Percentiles rank a stretch among this genome's conserved stretches.
phyloP scores from a whole-genome alignment of 2,329 filamentous ascomycete genomes.

The Dactylellina leptospora region DNA sequence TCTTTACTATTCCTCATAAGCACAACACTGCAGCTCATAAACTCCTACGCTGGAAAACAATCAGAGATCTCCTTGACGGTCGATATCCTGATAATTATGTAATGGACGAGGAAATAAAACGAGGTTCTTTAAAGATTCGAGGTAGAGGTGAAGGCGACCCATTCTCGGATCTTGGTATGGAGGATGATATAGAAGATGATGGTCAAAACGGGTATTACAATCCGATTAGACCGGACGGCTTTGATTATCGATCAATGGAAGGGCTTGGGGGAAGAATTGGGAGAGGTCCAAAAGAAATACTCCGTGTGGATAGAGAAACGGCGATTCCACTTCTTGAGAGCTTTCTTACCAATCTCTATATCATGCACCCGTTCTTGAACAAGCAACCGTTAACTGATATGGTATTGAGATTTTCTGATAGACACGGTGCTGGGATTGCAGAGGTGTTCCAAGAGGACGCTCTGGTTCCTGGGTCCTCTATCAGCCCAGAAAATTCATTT shows the following conservation, averaged over 20 bases:
- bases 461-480: conserved; percentile 41
- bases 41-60: conserved; percentile 76
- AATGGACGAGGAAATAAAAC: conserved; percentile 75
- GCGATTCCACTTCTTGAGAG: conserved; percentile 65
- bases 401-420: conserved; percentile 65
- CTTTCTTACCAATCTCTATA: conserved; percentile 70
- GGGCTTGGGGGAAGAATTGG: conserved; percentile 53
- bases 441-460: conserved; percentile 49
- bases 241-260: conserved; percentile 18
- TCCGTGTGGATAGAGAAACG: conserved; percentile 66
- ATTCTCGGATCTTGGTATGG: conserved; percentile 60
- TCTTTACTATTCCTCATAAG: conserved; percentile 78
- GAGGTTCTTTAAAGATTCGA: conserved; percentile 78
- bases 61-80: conserved; percentile 69
- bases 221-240: conserved; percentile 61
- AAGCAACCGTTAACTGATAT: conserved; percentile 65
- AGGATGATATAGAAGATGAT: conserved; percentile 60
- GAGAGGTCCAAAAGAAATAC: conserved; percentile 60
- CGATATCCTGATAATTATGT: conserved; percentile 72
- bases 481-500: conserved; percentile 52
- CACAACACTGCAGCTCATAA: conserved; percentile 91
- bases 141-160: conserved; percentile 77
- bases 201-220: conserved; percentile 61
- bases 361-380: conserved; percentile 72
- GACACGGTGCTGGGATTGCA: conserved; percentile 61